phyloP scores from a whole-genome alignment of 352 stramenopile species.

The Globisporangium cystogenes region DNA sequence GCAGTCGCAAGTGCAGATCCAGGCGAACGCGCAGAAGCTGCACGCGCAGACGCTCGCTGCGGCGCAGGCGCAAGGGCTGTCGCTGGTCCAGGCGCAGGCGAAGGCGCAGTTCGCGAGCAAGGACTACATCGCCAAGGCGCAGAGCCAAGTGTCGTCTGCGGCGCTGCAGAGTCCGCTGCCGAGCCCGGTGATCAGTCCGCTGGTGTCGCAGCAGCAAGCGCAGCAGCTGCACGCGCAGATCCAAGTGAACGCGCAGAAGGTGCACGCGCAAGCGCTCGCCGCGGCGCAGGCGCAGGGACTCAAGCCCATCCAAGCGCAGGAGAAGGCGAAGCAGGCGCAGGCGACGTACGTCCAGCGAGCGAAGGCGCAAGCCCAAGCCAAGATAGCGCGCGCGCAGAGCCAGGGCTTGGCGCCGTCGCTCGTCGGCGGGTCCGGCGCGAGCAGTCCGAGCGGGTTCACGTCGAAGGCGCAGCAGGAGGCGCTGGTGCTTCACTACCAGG shows the following conservation, averaged over 20 bases:
- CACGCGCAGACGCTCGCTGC: slow-evolving; percentile 80
- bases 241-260: slow-evolving; percentile 87
- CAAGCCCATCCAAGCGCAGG: slow-evolving; percentile 82
- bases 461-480: slow-evolving; percentile 82
- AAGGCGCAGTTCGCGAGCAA: slow-evolving; percentile 87
- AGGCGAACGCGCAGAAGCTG: slow-evolving; percentile 85
- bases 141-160: slow-evolving; percentile 73
- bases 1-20: slow-evolving; percentile 86
- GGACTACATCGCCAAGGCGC: slow-evolving; percentile 87
- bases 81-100: slow-evolving; percentile 78
- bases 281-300: slow-evolving; percentile 80
- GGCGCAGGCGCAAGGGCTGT: slow-evolving; percentile 80
- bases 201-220: slow-evolving; percentile 76
- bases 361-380: slow-evolving; percentile 83
- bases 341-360: slow-evolving; percentile 83
- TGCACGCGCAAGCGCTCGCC: slow-evolving; percentile 84
- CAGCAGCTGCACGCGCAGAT: slow-evolving; percentile 86
- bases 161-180: slow-evolving; percentile 46
- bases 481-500: slow-evolving; percentile 94
- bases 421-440: slow-evolving; percentile 11
- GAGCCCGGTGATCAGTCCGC: slow-evolving; percentile 37
- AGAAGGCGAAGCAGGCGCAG: slow-evolving; percentile 89
- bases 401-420: slow-evolving; percentile 42
- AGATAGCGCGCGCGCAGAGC: slow-evolving; percentile 73
- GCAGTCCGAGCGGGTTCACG: slow-evolving; percentile 36